Base-by-base conservation (phyloP, 148 eudicot genomes). In the Dianthus caryophyllus region DNA sequence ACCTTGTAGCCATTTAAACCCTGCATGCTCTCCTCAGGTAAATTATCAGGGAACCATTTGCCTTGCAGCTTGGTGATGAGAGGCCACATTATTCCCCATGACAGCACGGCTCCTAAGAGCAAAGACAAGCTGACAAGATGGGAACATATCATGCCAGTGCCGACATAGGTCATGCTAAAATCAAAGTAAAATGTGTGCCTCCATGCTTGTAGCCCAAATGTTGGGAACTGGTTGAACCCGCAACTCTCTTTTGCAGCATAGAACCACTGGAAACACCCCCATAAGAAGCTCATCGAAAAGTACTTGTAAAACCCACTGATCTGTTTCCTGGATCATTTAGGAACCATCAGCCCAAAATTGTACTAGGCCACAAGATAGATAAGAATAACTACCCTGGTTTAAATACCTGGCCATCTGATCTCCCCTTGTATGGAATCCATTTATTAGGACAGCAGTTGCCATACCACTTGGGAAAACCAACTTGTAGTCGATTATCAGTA, bases 51-150 rank as follows among this genome's bases (percentile, higher is more conserved):
- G 75, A 77, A 88, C 96, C 96, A 89, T 18, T 77, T 64, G 15
- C 91, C 89, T 65, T 80, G 75, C 2, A 60, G 77, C 31, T 80
- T 80, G 17, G 68, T 36, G 17, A 90, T 85, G 26, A 90, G 81
- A 8, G 93, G 96, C 96, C 96, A 87, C 90, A 90, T 87, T 2
- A 90, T 4, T 41, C 96, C 93, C 88, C 88, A 90, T 0, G 93
- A 90, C 30, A 90, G 78, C 39, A 90, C 85, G 1, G 90, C 90
- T 64, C 93, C 96, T 30, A 85, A 66, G 31, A 90, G 80, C 77
- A 85, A 71, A 66, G 93, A 90, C 70, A 90, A 36, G 79, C 83
- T 90, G 52, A 90, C 93, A 1, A 87, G 77, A 74, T 90, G 93
- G 24, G 96, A 82, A 62, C 90, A 87, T 1, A 90, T 90, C 93